A percentile compares a stretch with the other conserved stretches of the same genome.
Conservation (phyloP, 495 filamentous ascomycete genomes). For the Amphirosellinia nigrospora region DNA sequence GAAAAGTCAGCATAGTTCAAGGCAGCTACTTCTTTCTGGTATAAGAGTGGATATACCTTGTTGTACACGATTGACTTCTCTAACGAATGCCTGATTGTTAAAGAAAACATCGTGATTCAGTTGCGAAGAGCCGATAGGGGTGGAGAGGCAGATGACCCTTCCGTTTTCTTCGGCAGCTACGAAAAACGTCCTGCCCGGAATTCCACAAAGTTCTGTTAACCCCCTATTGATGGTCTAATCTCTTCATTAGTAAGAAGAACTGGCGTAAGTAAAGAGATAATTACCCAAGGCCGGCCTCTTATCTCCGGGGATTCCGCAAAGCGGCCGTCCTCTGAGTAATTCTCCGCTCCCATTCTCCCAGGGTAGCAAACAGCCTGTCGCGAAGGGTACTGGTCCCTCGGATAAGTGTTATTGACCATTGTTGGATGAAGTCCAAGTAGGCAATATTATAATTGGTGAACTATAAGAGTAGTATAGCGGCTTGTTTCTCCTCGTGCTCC, state of each 20-base stretch:
- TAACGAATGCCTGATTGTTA: background rate
- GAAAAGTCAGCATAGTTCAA: conserved; percentile 2
- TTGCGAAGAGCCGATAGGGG: conserved; percentile 12
- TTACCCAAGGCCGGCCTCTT: conserved; percentile 15
- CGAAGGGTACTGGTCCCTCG: conserved; percentile 32
- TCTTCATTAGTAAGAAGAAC: background rate
- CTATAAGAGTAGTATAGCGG: background rate
- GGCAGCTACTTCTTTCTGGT: background rate
- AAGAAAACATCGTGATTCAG: conserved; percentile 21
- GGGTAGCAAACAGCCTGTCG: conserved; percentile 29
- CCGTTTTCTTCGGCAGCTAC: conserved; percentile 22
- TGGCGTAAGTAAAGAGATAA: background rate
- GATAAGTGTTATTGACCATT: conserved; percentile 35
- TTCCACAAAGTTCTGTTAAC: conserved; percentile 18
- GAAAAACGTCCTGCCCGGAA: conserved; percentile 19
- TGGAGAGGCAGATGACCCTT: conserved; percentile 3
- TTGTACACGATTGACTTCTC: background rate
- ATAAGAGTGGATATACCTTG: conserved; percentile 6
- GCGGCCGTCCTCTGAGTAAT: conserved; percentile 31
- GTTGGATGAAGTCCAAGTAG: background rate
- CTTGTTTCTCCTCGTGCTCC: background rate
- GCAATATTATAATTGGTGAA: background rate
- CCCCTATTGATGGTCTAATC: conserved; percentile 16
- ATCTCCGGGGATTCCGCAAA: conserved; percentile 19
- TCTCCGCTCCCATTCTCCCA: conserved; percentile 31